phyloP scores from a whole-genome alignment of 768 basidiomycete species.

The Mycena metata region DNA sequence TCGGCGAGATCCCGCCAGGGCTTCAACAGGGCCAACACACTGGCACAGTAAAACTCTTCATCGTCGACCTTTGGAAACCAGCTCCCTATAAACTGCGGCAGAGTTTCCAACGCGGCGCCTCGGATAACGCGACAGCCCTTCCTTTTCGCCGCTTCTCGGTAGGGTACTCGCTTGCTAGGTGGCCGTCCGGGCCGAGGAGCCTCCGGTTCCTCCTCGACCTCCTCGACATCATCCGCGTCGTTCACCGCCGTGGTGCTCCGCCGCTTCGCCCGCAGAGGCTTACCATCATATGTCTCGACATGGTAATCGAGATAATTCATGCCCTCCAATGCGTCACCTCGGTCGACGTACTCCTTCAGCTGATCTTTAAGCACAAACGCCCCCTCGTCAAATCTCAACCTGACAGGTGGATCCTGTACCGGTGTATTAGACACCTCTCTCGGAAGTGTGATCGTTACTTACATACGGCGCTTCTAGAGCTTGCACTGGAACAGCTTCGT shows the following conservation, averaged over 20 bases:
- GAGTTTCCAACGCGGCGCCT: conserved; percentile 43
- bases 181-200: neutral
- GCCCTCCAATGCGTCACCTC: conserved; percentile 39
- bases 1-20: conserved; percentile 54
- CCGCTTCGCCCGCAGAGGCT: neutral
- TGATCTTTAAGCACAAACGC: conserved; percentile 35
- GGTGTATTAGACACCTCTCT: too few relatives aligned
- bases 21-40: conserved; percentile 52
- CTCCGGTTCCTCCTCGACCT: neutral
- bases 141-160: conserved; percentile 16
- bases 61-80: conserved; percentile 51
- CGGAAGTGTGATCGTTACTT: too few relatives aligned
- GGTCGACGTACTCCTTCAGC: conserved; percentile 41
- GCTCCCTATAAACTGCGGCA: conserved; percentile 54
- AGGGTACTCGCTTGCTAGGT: conserved; percentile 31
- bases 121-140: conserved; percentile 38
- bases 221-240: neutral
- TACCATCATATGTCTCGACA: conserved; percentile 49
- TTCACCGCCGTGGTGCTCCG: conserved; percentile 2
- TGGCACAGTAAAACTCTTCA: conserved; percentile 50
- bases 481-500: too few relatives aligned
- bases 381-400: neutral
- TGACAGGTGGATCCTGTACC: neutral
- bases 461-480: too few relatives aligned
- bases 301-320: conserved; percentile 44